Base-by-base conservation (phyloP, 805 yeast species). In the Yamadazyma paraphyllophila region DNA sequence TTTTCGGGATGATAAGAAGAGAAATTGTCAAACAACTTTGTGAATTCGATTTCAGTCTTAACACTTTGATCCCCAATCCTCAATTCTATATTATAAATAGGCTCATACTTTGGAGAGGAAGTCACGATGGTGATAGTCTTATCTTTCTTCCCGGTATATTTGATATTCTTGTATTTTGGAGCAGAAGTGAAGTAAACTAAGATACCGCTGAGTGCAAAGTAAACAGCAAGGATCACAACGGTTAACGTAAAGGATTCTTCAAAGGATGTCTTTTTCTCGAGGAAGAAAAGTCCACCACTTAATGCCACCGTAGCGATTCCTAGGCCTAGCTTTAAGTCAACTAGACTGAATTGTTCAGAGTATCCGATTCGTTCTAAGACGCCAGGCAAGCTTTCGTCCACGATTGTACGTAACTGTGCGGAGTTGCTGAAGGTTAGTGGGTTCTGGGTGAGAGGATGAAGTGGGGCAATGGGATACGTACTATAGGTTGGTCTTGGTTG, bases 231-330 rank as follows among this genome's bases (percentile, higher is more conserved):
- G 15, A 69, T 53, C 0, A 56, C 54, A 9, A 60, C 62, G 0
- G 77, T 73, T 26, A 65, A 49, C 33, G 54, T 51, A 45, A 67
- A 71, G 20, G 60, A 42, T 32, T 78, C 73, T 13, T 63, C 59
- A 58, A 79, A 79, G 25, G 68, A 61, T 42, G 58, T 65, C 47
- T 76, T 70, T 58, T 79, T 80, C 47, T 80, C 85, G 24, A 73
- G 46, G 47, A 66, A 66, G 56, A 69, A 80, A 49, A 78, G 61
- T 15, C 60, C 58, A 2, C 70, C 83, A 7, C 82, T 75, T 25
- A 72, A 56, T 4, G 62, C 62, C 11, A 77, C 80, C 4, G 80
- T 71, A 29, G 63, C 31, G 47, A 73, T 69, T 0, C 83, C 83
- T 30, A 80, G 60, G 1, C 68, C 78, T 24, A 80, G 58, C 55